Evolutionary conservation across 2,329 filamentous ascomycete genomes (phyloP), one percentile per base, ranked within the genome.

Genomic region (Apiospora saccharicola): DNA sequence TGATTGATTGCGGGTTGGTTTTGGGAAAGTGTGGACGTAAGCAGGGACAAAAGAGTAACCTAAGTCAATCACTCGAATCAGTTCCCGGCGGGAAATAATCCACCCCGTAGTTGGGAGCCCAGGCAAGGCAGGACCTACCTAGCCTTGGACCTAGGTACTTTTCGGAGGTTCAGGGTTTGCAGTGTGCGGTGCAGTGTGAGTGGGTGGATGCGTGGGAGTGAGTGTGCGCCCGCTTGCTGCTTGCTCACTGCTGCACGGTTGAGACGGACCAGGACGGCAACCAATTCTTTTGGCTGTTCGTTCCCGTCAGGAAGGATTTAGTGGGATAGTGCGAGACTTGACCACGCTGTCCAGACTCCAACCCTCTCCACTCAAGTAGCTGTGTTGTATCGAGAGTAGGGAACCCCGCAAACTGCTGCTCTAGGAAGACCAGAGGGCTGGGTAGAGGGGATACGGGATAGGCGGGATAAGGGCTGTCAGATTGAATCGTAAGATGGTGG

Each of bases 61-160:
- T n/a, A 64, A 64, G 57, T 41, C 57, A 41, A 64, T 64, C 57
- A n/a, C 34, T 64, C 19, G 57, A 64, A n/a, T 30, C 26, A 37
- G 30, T 64, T 64, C 34, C 53, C 26, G 53, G 53, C 53, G 57
- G 57, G 57, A 64, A 64, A 37, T 64, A 64, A 64, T 64, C 57
- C 57, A 41, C 57, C 57, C 57, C 57, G 57, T 64, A 24, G 57
- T 37, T 34, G 57, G 53, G 26, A 30, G 53, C 30, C 30, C 22
- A 41, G 19, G 57, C 7, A 37, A 51, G 34, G 57, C 34, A 64
- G 57, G 57, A n/a, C 57, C 57, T 49, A 64, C 26, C 30, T 30
- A 22, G 37, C 19, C 14, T 19, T 37, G 26, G 26, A 8, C 16
- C 10, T 19, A 61, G 10, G 57, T n/a, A 37, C 34, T 41, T 64